Conservation (phyloP, 768 basidiomycete species). For the Lentinula detonsa region DNA sequence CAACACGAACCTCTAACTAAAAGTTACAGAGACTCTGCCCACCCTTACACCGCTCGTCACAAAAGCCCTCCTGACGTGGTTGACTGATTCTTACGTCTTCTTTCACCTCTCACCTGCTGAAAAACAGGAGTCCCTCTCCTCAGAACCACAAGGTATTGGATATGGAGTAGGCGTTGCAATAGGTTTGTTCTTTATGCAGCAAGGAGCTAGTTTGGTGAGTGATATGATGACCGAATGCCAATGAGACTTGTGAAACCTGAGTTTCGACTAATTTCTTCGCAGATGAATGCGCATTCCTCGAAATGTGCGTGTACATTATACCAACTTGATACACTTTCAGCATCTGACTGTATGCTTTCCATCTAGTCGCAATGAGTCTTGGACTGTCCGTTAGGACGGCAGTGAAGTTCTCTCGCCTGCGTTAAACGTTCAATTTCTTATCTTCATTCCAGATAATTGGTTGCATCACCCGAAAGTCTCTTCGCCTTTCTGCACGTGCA, state of each 20-base stretch:
- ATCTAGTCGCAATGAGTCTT: slow-evolving; percentile 25
- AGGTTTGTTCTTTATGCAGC: slow-evolving; percentile 46
- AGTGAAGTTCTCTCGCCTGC: slow-evolving; percentile 15
- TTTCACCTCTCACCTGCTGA: slow-evolving; percentile 24
- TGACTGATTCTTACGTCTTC: slow-evolving; percentile 35
- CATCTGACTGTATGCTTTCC: background rate
- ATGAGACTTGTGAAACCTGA: background rate
- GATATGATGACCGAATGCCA: background rate
- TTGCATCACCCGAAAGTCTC: slow-evolving; percentile 42
- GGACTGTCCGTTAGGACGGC: slow-evolving; percentile 29
- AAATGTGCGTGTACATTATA: slow-evolving; percentile 14
- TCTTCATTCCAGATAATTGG: slow-evolving; percentile 6
- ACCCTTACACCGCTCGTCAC: slow-evolving; percentile 42
- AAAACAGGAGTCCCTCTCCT: slow-evolving; percentile 12
- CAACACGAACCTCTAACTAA: background rate
- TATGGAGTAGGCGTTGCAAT: slow-evolving; percentile 49
- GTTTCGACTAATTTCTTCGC: background rate
- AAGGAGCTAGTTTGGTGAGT: background rate
- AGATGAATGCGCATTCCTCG: slow-evolving; percentile 25
- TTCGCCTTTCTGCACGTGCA: slow-evolving; percentile 43
- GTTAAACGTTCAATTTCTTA: background rate
- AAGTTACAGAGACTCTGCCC: slow-evolving; percentile 32
- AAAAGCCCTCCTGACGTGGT: slow-evolving; percentile 41
- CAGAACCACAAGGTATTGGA: slow-evolving; percentile 36
- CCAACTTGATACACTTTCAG: background rate